Evolutionary conservation across 495 filamentous ascomycete genomes (phyloP).

Genomic region (Tuber brumale): DNA sequence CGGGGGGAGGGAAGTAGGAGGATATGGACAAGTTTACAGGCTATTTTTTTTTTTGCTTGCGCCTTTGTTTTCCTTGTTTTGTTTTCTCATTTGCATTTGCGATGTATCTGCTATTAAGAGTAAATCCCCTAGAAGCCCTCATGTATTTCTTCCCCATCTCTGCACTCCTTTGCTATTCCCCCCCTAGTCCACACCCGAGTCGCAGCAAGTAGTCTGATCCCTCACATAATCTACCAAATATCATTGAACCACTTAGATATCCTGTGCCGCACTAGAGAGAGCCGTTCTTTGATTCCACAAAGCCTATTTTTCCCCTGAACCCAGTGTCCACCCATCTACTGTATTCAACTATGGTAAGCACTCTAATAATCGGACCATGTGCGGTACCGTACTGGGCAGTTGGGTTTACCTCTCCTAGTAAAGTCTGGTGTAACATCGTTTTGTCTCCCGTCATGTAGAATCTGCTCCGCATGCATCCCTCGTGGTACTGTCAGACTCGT

Average conservation of each 20-base stretch:
- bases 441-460: no score
- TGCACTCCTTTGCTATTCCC: not conserved
- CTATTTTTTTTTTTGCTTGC: not conserved
- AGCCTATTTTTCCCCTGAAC: not conserved
- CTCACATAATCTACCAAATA: not conserved
- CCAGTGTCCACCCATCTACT: no score
- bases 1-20: not conserved
- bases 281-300: not conserved
- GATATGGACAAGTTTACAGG: not conserved
- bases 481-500: no score
- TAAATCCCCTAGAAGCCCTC: not conserved
- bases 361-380: no score
- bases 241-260: not conserved
- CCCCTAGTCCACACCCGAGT: not conserved
- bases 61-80: not conserved
- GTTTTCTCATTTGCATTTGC: not conserved
- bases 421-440: no score
- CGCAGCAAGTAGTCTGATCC: not conserved
- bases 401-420: no score
- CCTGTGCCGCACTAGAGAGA: not conserved
- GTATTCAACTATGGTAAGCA: no score
- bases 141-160: not conserved
- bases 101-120: not conserved
- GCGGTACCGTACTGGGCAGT: no score
- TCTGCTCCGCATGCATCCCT: no score